Evolutionary conservation across 1,139 yeast genomes (phyloP).

Genomic region (Magnusiomyces sp.): DNA sequence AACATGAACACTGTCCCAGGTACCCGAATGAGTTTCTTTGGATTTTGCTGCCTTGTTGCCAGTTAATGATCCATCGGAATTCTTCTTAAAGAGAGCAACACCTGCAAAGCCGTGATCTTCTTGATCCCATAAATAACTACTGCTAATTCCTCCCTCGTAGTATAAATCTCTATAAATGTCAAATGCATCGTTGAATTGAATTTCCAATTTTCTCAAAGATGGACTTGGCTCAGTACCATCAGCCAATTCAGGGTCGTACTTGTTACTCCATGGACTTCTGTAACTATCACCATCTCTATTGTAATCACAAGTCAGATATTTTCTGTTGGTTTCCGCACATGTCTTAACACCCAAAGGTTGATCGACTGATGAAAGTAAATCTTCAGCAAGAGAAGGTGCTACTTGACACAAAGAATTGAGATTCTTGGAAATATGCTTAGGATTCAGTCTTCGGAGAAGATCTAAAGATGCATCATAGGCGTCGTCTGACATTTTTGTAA

Average conservation of each 20-base stretch:
- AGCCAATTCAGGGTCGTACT: constrained; percentile 57
- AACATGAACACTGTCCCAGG: constrained; percentile 92
- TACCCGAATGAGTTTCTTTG: constrained; percentile 37
- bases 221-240: constrained; percentile 69
- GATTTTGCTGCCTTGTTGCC: background rate
- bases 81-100: constrained; percentile 76
- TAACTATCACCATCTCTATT: constrained; percentile 90
- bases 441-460: constrained; percentile 77
- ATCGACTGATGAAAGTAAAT: constrained; percentile 77
- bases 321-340: constrained; percentile 55
- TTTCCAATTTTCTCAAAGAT: constrained; percentile 63
- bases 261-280: constrained; percentile 87
- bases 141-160: constrained; percentile 86
- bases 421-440: constrained; percentile 56
- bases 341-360: constrained; percentile 59
- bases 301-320: constrained; percentile 81
- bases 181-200: constrained; percentile 80
- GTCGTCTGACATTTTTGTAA: constrained; percentile 40
- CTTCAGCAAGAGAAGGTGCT: constrained; percentile 81
- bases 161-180: constrained; percentile 89
- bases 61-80: constrained; percentile 15
- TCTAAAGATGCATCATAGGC: constrained; percentile 83
- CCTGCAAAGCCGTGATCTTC: constrained; percentile 65
- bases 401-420: constrained; percentile 62
- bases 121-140: constrained; percentile 90